These are phyloP conservation scores for Mortierella polycephala DNA, from an alignment of 371 early-diverging fungal species.

Conservation along the genomic window DNA sequence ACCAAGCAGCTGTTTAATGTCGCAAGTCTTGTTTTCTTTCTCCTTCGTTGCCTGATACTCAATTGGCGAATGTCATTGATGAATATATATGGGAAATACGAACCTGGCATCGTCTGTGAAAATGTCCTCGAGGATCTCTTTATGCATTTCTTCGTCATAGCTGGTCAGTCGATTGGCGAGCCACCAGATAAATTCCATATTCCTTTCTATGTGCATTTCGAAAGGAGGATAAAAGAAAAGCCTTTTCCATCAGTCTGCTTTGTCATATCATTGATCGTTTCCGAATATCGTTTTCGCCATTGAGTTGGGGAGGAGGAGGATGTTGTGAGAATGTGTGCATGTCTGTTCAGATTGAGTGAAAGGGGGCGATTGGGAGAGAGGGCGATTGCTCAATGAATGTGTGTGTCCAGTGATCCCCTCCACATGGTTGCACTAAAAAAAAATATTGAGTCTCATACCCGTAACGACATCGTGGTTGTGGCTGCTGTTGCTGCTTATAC, in stretches of 20 bases:
- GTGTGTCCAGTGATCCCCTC: slow-evolving; percentile 6
- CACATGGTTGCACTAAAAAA: slow-evolving; percentile 16
- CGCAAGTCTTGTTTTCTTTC: no score
- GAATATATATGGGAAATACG: neutral
- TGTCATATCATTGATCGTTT: neutral
- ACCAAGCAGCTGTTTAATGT: no score
- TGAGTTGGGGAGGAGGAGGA: no score
- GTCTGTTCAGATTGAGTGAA: no score
- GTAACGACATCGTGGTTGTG: slow-evolving; percentile 37
- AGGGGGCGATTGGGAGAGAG: neutral
- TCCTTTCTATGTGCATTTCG: slow-evolving; percentile 19
- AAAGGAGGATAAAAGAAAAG: neutral
- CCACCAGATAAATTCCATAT: slow-evolving; percentile 54
- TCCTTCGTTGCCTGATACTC: no score
- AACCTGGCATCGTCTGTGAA: slow-evolving; percentile 55
- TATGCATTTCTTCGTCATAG: slow-evolving; percentile 54
- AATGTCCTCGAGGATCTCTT: slow-evolving; percentile 54
- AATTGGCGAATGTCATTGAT: no score
- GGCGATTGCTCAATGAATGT: slow-evolving; percentile 12
- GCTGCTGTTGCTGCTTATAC: slow-evolving; percentile 35
- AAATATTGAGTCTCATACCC: slow-evolving; percentile 14
- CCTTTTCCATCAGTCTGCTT: neutral
- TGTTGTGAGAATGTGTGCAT: no score
- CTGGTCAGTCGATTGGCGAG: slow-evolving; percentile 49
- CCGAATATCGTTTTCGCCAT: neutral